A percentile compares a stretch with the other conserved stretches of the same genome.
These are phyloP conservation scores for Phoenix roebelenii DNA, from an alignment of 176 grass and related monocot genomes.

Conservation along the genomic window DNA sequence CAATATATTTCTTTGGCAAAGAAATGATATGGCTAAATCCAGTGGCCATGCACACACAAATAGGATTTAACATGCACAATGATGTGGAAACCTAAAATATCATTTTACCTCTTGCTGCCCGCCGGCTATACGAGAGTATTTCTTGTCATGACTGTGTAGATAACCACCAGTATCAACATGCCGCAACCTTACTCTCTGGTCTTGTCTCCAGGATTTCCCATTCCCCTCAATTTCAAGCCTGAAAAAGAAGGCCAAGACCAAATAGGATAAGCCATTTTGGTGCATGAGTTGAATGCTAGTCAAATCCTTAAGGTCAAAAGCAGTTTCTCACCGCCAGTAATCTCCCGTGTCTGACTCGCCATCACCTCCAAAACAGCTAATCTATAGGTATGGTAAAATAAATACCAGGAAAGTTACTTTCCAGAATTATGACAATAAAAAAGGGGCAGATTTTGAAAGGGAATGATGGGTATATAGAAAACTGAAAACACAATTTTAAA, in stretches of 20 bases:
- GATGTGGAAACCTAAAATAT: neutral
- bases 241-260: conserved; percentile 1
- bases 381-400: conserved; percentile 18
- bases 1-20: no score
- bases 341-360: conserved; percentile 81
- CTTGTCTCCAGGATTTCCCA: conserved; percentile 62
- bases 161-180: conserved; percentile 79
- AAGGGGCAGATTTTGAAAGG: no score
- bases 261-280: conserved; percentile 9
- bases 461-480: no score
- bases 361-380: conserved; percentile 88
- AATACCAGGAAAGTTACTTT: no score
- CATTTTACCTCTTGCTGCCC: conserved; percentile 86
- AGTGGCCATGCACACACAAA: no score
- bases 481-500: no score
- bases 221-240: conserved; percentile 72
- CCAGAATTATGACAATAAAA: no score
- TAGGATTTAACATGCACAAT: no score
- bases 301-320: neutral
- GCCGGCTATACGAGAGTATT: conserved; percentile 80
- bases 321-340: conserved; percentile 57
- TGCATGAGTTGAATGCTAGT: neutral
- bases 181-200: conserved; percentile 56
- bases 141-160: conserved; percentile 87
- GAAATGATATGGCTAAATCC: no score